A percentile compares a stretch with the other conserved stretches of the same genome.
Evolutionary conservation across 2,329 filamentous ascomycete species (phyloP).

Genomic region (Lecanicillium sp.): DNA sequence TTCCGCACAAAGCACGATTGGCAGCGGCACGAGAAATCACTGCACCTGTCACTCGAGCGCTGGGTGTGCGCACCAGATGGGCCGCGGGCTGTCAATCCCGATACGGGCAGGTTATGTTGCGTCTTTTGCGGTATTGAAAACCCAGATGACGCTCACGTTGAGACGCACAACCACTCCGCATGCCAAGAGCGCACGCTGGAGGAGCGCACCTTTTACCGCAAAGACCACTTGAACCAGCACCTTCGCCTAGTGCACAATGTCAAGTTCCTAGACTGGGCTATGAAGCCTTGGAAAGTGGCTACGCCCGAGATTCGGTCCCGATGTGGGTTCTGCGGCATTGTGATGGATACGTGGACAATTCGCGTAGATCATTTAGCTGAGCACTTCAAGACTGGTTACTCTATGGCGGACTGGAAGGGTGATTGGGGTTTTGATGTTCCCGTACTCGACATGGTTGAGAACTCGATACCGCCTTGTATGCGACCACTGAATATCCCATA

Average conservation of each 20-base stretch:
- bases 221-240: constrained; percentile 60
- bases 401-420: constrained; percentile 63
- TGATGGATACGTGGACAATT: constrained; percentile 53
- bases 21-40: constrained; percentile 62
- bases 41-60: constrained; percentile 54
- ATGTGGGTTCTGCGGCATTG: constrained; percentile 56
- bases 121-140: constrained; percentile 51
- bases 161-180: constrained; percentile 50
- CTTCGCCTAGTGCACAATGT: constrained; percentile 53
- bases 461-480: constrained; percentile 58
- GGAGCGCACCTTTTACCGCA: constrained; percentile 59
- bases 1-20: constrained; percentile 63
- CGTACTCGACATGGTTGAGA: constrained; percentile 55
- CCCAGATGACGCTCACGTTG: constrained; percentile 47
- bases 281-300: constrained; percentile 52
- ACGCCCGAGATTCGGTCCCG: constrained; percentile 54
- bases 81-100: constrained; percentile 45
- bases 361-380: constrained; percentile 57
- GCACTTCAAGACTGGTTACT: constrained; percentile 57
- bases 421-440: constrained; percentile 59
- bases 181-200: constrained; percentile 57
- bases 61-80: constrained; percentile 58
- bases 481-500: constrained; percentile 27
- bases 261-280: constrained; percentile 57
- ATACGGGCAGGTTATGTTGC: constrained; percentile 48